Evolutionary conservation across 768 basidiomycete genomes (phyloP).

Genomic region (Pisolithus microcarpus): DNA sequence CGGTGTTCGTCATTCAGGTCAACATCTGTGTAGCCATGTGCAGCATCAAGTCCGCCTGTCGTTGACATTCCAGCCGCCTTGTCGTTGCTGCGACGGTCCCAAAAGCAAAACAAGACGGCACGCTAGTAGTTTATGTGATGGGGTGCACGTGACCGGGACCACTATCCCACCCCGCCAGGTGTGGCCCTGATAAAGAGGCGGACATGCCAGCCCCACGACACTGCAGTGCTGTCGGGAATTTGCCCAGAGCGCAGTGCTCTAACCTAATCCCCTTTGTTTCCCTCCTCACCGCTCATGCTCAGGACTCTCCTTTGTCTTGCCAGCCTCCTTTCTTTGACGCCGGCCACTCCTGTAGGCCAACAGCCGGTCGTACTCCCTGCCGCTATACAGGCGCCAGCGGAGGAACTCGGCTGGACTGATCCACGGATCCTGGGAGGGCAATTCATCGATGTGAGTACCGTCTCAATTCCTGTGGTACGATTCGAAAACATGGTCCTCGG

Average conservation of each 20-base stretch:
- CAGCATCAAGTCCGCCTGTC: neutral
- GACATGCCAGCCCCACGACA: neutral
- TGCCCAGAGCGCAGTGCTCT: neutral
- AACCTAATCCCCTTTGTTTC: neutral
- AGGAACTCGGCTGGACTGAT: slow-evolving; percentile 47
- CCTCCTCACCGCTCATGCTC: neutral
- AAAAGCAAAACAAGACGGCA: too few species aligned
- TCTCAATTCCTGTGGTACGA: neutral
- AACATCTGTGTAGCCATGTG: slow-evolving; percentile 2
- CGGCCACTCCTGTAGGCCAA: slow-evolving; percentile 3
- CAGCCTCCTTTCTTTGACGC: slow-evolving; percentile 4
- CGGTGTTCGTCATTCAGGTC: slow-evolving; percentile 4
- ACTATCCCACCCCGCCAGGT: too few species aligned
- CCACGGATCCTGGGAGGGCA: slow-evolving; percentile 68
- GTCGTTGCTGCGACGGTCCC: neutral
- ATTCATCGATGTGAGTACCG: slow-evolving; percentile 60
- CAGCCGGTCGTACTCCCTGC: slow-evolving; percentile 8
- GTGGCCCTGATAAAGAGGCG: too few species aligned
- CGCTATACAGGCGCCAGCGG: slow-evolving; percentile 11
- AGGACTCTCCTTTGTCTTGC: neutral
- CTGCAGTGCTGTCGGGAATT: neutral
- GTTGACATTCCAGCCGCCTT: slow-evolving; percentile 8
- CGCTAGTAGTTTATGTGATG: neutral
- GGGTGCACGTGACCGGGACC: too few species aligned
- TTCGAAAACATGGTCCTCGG: neutral